Conservation (phyloP, 176 grass and related monocot genomes). For the Tuctoria greenei region DNA sequence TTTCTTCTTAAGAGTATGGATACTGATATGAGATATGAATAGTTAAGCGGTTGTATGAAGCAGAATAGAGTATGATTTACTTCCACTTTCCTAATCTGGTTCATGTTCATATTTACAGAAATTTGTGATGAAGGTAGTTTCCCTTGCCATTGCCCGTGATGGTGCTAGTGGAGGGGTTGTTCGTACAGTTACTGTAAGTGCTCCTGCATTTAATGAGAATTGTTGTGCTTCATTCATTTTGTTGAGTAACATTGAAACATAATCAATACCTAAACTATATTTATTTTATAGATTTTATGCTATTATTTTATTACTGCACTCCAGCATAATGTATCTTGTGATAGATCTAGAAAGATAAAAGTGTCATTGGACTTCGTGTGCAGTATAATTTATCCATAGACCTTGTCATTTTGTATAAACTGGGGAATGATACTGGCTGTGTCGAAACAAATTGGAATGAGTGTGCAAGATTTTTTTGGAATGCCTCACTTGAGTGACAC, state of each 20-base stretch:
- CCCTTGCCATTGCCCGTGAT: conserved; percentile 90
- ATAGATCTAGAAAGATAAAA: neutral
- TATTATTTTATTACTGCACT: neutral
- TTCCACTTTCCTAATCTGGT: conserved; percentile 26
- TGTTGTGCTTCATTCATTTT: neutral
- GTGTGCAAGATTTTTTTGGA: neutral
- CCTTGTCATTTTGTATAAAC: neutral
- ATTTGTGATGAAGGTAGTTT: conserved; percentile 86
- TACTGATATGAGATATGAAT: neutral
- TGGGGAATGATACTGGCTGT: neutral
- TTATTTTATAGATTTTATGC: neutral
- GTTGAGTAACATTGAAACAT: neutral
- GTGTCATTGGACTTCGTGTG: neutral
- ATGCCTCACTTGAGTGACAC: neutral
- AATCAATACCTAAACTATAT: neutral
- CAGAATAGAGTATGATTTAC: neutral
- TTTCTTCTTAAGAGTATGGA: neutral
- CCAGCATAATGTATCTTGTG: neutral
- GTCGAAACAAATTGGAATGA: neutral
- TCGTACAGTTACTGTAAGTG: conserved; percentile 57
- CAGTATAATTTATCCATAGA: neutral
- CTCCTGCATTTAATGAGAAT: neutral
- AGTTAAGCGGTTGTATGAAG: neutral
- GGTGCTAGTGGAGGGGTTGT: conserved; percentile 88
- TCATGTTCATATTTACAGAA: conserved; percentile 50